These are phyloP conservation scores for Cystobasidiopsis lactophilus DNA, from an alignment of 768 basidiomycete species.

Conservation along the genomic window DNA sequence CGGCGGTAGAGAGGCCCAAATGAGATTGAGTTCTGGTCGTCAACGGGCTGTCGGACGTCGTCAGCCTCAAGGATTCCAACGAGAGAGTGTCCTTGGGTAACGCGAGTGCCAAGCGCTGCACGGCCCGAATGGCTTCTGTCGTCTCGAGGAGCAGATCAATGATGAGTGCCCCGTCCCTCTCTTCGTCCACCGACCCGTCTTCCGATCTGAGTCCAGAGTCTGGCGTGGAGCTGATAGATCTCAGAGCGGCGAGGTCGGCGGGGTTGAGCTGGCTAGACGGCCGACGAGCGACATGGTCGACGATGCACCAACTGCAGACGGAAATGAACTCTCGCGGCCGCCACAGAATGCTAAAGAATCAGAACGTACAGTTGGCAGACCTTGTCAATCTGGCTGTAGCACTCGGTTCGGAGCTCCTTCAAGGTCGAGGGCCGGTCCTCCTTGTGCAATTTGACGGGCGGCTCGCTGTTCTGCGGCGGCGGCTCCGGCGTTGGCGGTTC, in stretches of 20 bases:
- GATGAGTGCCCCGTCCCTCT: constrained; percentile 24
- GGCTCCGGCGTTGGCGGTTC: not conserved
- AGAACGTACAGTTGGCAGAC: constrained; percentile 7
- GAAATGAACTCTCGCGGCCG: not conserved
- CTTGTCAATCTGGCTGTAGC: not conserved
- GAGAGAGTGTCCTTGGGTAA: constrained; percentile 39
- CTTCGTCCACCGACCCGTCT: too few relatives aligned
- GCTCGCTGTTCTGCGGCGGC: not conserved
- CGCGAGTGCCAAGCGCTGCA: constrained; percentile 60
- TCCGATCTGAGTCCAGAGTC: not conserved
- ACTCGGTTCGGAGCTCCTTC: not conserved
- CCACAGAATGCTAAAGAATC: not conserved
- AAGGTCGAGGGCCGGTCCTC: not conserved
- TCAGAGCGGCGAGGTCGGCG: too few relatives aligned
- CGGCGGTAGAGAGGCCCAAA: constrained; percentile 6
- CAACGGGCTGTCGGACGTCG: not conserved
- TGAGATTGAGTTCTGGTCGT: not conserved
- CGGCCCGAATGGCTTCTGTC: constrained; percentile 55
- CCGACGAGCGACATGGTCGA: not conserved
- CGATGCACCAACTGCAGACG: not conserved
- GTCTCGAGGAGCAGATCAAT: constrained; percentile 53
- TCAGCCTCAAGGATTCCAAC: not conserved
- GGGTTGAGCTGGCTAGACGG: not conserved
- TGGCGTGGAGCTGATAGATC: too few relatives aligned
- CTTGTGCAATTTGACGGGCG: not conserved